Percentiles rank a stretch among this genome's conserved stretches.
Conservation (phyloP, 2,329 filamentous ascomycete species). For the Pezicula radicicola region DNA sequence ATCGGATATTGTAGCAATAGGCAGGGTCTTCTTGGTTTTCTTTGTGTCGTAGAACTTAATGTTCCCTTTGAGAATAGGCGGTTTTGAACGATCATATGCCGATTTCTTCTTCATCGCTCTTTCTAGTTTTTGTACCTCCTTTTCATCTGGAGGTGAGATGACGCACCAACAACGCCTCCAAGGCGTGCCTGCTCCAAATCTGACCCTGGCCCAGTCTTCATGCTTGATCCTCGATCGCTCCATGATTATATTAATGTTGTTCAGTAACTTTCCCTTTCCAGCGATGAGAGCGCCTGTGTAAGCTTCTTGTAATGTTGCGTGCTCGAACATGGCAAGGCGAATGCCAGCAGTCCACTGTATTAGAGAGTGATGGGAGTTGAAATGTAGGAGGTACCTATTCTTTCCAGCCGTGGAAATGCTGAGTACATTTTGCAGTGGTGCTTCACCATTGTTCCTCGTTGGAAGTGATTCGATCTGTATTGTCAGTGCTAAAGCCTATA, state of each 20-base stretch:
- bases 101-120: slow-evolving; percentile 79
- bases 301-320: slow-evolving; percentile 88
- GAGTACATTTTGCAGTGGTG: slow-evolving; percentile 88
- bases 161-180: slow-evolving; percentile 98
- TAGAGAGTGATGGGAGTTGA: slow-evolving; percentile 89
- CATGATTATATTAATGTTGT: slow-evolving; percentile 88
- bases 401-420: slow-evolving; percentile 94
- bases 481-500: slow-evolving; percentile 17
- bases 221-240: slow-evolving; percentile 73
- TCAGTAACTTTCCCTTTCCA: slow-evolving; percentile 84
- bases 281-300: slow-evolving; percentile 96
- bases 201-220: slow-evolving; percentile 91
- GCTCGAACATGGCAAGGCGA: slow-evolving; percentile 89
- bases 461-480: slow-evolving; percentile 81
- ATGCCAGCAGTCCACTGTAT: slow-evolving; percentile 97
- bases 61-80: slow-evolving; percentile 72
- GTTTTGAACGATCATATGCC: slow-evolving; percentile 71
- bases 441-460: slow-evolving; percentile 71
- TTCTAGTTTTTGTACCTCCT: slow-evolving; percentile 79
- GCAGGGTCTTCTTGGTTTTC: slow-evolving; percentile 85
- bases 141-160: slow-evolving; percentile 88
- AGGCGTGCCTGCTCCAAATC: slow-evolving; percentile 92
- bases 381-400: slow-evolving; percentile 93
- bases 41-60: slow-evolving; percentile 93
- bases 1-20: slow-evolving; percentile 88